Conservation (phyloP, 2,329 filamentous ascomycete genomes). For the Ophiocordyceps camponoti-floridani region DNA sequence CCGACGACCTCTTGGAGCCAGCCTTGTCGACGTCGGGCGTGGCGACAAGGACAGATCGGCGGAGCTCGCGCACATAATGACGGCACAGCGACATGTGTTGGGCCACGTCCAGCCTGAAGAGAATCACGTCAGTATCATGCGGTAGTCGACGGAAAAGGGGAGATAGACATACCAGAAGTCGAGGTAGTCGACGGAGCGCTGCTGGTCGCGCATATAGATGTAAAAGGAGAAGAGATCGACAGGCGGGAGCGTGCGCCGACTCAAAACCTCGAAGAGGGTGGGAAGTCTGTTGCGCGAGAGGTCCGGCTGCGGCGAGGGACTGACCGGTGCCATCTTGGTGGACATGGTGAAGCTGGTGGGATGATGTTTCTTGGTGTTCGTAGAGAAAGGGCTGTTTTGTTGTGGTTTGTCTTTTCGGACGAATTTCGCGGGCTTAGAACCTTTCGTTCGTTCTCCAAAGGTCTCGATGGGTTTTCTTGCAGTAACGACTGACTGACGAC, state of each 20-base stretch:
- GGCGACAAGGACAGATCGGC: conserved; percentile 78
- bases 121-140: background rate
- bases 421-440: background rate
- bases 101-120: conserved; percentile 82
- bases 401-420: background rate
- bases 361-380: background rate
- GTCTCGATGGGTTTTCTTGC: background rate
- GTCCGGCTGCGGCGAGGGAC: conserved; percentile 39
- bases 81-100: conserved; percentile 97
- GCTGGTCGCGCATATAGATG: conserved; percentile 98
- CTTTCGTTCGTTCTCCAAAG: background rate
- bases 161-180: conserved; percentile 81
- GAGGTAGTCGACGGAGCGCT: conserved; percentile 91
- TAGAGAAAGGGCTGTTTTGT: background rate
- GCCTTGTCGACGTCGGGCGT: conserved; percentile 78
- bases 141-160: background rate
- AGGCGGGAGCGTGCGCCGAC: conserved; percentile 80
- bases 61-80: conserved; percentile 89
- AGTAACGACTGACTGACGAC: background rate
- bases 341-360: conserved; percentile 5
- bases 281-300: conserved; percentile 66
- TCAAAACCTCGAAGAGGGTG: conserved; percentile 89
- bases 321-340: conserved; percentile 10
- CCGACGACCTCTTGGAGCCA: conserved; percentile 70
- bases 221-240: conserved; percentile 98